Conservation (phyloP, 371 early-diverging fungal species). For the Umbelopsis sp. region DNA sequence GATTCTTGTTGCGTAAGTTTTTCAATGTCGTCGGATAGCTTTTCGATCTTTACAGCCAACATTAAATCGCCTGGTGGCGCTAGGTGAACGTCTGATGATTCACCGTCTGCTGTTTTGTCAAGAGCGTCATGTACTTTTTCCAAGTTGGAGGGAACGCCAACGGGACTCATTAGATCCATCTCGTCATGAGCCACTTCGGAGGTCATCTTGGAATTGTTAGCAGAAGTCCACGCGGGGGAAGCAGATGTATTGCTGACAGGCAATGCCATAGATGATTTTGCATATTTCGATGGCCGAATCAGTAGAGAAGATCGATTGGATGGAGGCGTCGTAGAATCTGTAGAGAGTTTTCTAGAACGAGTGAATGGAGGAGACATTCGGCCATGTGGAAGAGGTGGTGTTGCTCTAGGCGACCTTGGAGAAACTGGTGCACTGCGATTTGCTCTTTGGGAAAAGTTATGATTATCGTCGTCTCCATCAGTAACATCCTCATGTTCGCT, state of each 20-base stretch:
- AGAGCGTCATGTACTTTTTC: slow-evolving; percentile 14
- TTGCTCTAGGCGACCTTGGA: neutral
- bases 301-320: neutral
- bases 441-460: neutral
- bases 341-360: neutral
- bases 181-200: slow-evolving; percentile 40
- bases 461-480: slow-evolving; percentile 8
- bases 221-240: slow-evolving; percentile 41
- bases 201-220: slow-evolving; percentile 39
- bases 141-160: neutral
- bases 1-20: slow-evolving; percentile 68
- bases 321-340: neutral
- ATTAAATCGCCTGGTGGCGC: slow-evolving; percentile 76
- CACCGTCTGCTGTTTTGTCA: neutral
- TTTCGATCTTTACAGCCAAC: slow-evolving; percentile 55
- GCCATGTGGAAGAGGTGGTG: neutral
- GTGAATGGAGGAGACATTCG: neutral
- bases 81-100: slow-evolving; percentile 47
- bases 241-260: slow-evolving; percentile 41
- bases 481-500: slow-evolving; percentile 20
- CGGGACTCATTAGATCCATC: slow-evolving; percentile 23
- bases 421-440: slow-evolving; percentile 9
- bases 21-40: slow-evolving; percentile 58
- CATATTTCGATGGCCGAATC: slow-evolving; percentile 8
- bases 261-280: slow-evolving; percentile 39